A percentile compares a stretch with the other conserved stretches of the same genome.
These are phyloP conservation scores for Rhizomucor miehei DNA, from an alignment of 371 early-diverging fungal species.

Conservation along the genomic window DNA sequence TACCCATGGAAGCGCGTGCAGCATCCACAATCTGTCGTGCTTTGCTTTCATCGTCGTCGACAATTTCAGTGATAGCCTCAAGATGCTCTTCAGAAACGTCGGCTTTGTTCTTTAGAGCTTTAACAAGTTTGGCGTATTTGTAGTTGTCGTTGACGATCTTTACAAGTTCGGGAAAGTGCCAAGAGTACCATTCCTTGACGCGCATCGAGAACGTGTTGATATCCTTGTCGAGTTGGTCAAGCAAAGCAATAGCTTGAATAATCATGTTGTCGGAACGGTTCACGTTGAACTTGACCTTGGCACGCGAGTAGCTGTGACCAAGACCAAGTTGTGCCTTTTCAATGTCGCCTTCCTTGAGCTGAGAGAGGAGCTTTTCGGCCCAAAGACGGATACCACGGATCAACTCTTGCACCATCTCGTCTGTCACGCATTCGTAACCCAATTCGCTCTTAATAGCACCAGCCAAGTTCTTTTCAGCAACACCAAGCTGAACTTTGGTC, in stretches of 20 bases:
- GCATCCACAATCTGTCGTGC: slow-evolving; percentile 89
- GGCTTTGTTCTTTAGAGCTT: slow-evolving; percentile 89
- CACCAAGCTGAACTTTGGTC: slow-evolving; percentile 79
- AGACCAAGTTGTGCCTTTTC: slow-evolving; percentile 94
- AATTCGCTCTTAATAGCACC: slow-evolving; percentile 82
- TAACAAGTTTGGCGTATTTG: slow-evolving; percentile 85
- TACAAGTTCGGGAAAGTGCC: slow-evolving; percentile 98
- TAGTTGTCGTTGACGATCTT: slow-evolving; percentile 93
- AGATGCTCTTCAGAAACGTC: slow-evolving; percentile 75
- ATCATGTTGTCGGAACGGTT: slow-evolving; percentile 94
- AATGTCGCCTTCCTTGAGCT: slow-evolving; percentile 89
- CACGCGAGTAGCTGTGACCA: slow-evolving; percentile 97
- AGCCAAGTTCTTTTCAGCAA: slow-evolving; percentile 91
- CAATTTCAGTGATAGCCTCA: slow-evolving; percentile 72
- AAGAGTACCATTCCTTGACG: slow-evolving; percentile 95
- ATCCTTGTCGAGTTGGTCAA: slow-evolving; percentile 95
- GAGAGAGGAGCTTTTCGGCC: slow-evolving; percentile 84
- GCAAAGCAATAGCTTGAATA: slow-evolving; percentile 85
- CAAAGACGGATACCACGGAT: slow-evolving; percentile 92
- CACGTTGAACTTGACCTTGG: slow-evolving; percentile 98
- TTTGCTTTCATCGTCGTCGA: slow-evolving; percentile 62
- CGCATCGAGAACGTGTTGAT: slow-evolving; percentile 94
- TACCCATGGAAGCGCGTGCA: slow-evolving; percentile 95
- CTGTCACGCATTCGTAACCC: slow-evolving; percentile 75
- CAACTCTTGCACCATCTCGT: slow-evolving; percentile 84